Evolutionary conservation across 495 filamentous ascomycete genomes (phyloP).

Genomic region (Aspergillus biplanus): DNA sequence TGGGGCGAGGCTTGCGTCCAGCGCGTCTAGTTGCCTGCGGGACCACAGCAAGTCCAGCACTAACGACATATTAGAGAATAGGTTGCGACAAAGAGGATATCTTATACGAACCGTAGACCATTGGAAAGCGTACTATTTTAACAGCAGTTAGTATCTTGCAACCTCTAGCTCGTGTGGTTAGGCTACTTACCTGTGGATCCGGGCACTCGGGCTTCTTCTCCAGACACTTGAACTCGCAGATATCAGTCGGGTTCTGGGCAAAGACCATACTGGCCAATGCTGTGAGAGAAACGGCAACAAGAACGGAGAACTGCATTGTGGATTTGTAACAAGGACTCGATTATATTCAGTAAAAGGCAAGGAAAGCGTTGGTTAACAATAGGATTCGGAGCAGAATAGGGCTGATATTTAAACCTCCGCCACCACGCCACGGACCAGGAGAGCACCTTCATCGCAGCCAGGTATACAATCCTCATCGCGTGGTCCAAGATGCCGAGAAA

Average conservation of each 20-base stretch:
- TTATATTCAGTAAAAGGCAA: background rate
- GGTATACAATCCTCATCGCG: background rate
- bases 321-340: background rate
- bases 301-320: background rate
- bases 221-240: background rate
- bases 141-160: background rate
- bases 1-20: too few species aligned
- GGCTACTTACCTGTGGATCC: background rate
- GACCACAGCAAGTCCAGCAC: background rate
- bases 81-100: background rate
- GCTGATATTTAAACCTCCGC: background rate
- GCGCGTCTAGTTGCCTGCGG: too few species aligned
- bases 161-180: background rate
- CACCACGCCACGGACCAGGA: background rate
- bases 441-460: background rate
- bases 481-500: background rate
- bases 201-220: background rate
- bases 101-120: background rate
- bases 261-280: background rate
- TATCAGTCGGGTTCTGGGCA: background rate
- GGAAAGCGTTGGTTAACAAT: background rate
- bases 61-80: background rate
- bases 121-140: background rate
- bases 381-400: background rate
- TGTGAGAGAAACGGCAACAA: background rate